A percentile compares a stretch with the other conserved stretches of the same genome.
Evolutionary conservation across 2,329 filamentous ascomycete genomes (phyloP).

Genomic region (Aspergillus floridensis): DNA sequence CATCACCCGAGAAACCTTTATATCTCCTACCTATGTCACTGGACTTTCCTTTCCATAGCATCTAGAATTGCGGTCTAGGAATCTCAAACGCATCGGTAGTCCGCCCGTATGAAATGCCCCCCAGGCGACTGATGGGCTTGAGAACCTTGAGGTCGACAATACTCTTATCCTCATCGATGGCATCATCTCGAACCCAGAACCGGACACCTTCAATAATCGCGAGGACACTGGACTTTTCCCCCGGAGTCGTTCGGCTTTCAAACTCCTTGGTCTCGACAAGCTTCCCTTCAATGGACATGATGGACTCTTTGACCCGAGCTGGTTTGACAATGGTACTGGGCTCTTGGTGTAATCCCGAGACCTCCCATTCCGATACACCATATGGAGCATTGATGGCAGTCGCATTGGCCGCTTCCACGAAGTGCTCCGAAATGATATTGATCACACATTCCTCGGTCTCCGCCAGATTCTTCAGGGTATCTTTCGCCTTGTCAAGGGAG

Average conservation of each 20-base stretch:
- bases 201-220: conserved; percentile 77
- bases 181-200: conserved; percentile 89
- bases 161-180: conserved; percentile 72
- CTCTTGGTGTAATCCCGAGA: conserved; percentile 71
- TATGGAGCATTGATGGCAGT: conserved; percentile 74
- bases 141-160: conserved; percentile 73
- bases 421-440: conserved; percentile 84
- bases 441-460: conserved; percentile 74
- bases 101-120: conserved; percentile 81
- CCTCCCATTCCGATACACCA: conserved; percentile 73
- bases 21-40: background rate
- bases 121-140: conserved; percentile 72
- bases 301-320: conserved; percentile 74
- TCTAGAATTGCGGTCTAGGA: conserved; percentile 38
- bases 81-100: conserved; percentile 70
- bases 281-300: conserved; percentile 80
- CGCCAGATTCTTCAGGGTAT: conserved; percentile 71
- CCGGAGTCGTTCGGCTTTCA: conserved; percentile 67
- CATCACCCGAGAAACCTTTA: background rate
- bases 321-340: conserved; percentile 64
- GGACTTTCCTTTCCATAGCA: background rate
- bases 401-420: conserved; percentile 84
- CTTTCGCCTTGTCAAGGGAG: conserved; percentile 64
- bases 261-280: conserved; percentile 73
- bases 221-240: conserved; percentile 71